Conservation (phyloP, 306 rosid genomes). For the Vicia sativa region DNA sequence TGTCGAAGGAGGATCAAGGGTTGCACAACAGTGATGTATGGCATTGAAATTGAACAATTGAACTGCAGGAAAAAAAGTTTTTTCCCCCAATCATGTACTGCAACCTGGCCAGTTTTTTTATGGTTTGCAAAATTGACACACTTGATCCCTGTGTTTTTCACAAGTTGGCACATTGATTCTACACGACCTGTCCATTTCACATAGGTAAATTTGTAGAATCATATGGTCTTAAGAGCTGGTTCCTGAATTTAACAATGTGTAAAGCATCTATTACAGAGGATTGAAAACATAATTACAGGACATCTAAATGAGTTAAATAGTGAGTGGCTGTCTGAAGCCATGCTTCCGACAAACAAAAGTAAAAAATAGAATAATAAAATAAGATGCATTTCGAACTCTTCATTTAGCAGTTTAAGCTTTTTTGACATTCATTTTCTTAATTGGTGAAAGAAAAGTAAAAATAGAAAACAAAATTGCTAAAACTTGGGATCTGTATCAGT, state of each 20-base stretch:
- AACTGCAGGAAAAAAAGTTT: not conserved
- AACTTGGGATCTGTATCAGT: not conserved
- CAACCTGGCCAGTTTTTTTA: not conserved
- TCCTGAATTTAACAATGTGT: slow-evolving; percentile 1
- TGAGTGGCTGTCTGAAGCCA: not conserved
- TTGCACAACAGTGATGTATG: not conserved
- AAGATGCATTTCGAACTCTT: slow-evolving; percentile 22
- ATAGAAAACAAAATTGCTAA: not conserved
- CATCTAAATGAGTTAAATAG: not conserved
- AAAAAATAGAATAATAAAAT: slow-evolving; percentile 14
- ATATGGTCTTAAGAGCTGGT: not conserved
- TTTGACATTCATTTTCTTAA: slow-evolving; percentile 25
- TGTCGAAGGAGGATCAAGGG: slow-evolving; percentile 1
- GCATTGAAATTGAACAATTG: not conserved
- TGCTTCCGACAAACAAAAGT: slow-evolving; percentile 20
- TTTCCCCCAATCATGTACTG: not conserved
- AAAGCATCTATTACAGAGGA: slow-evolving; percentile 19
- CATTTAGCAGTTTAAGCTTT: slow-evolving; percentile 11
- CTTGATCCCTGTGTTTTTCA: not conserved
- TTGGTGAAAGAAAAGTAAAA: slow-evolving; percentile 13
- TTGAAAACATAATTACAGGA: slow-evolving; percentile 3
- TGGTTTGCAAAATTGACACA: not conserved
- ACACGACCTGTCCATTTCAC: not conserved
- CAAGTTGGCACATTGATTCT: not conserved
- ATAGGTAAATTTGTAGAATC: not conserved